Evolutionary conservation across 208 protist species (phyloP).

Genomic region (Trypanosoma mega): DNA sequence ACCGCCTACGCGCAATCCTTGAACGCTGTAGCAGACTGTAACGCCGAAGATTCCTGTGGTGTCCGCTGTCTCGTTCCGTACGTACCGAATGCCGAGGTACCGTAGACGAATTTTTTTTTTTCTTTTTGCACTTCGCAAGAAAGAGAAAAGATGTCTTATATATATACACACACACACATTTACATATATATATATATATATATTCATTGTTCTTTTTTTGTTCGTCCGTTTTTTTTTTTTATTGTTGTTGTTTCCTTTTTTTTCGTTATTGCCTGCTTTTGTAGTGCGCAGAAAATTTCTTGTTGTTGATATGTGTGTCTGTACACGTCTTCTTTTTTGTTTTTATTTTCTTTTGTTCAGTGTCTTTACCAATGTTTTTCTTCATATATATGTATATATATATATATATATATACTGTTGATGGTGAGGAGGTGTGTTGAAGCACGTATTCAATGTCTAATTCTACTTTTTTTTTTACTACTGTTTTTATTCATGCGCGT

Average conservation of each 20-base stretch:
- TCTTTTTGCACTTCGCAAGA: no score
- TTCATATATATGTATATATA: no score
- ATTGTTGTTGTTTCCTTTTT: neutral
- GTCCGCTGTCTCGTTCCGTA: constrained; percentile 41
- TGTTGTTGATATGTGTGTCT: constrained; percentile 6
- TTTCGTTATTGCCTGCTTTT: constrained; percentile 21
- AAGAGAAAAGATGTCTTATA: no score
- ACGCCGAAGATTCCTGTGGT: constrained; percentile 21
- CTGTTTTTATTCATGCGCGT: no score
- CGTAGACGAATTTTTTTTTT: no score
- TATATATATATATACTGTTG: no score
- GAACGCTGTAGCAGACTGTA: constrained; percentile 55
- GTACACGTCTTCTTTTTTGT: constrained; percentile 6
- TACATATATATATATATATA: neutral
- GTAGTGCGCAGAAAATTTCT: constrained; percentile 21
- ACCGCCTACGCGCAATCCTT: constrained; percentile 58
- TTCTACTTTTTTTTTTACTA: no score
- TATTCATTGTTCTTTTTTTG: neutral
- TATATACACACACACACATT: no score
- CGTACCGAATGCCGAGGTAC: constrained; percentile 11
- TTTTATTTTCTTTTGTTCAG: constrained; percentile 24
- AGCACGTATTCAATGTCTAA: no score
- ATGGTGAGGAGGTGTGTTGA: no score
- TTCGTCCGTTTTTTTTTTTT: constrained; percentile 8
- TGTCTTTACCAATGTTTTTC: constrained; percentile 1